Percentiles rank a stretch among this genome's conserved stretches.
phyloP scores from a whole-genome alignment of 306 rosid species.

The Cicer bijugum region DNA sequence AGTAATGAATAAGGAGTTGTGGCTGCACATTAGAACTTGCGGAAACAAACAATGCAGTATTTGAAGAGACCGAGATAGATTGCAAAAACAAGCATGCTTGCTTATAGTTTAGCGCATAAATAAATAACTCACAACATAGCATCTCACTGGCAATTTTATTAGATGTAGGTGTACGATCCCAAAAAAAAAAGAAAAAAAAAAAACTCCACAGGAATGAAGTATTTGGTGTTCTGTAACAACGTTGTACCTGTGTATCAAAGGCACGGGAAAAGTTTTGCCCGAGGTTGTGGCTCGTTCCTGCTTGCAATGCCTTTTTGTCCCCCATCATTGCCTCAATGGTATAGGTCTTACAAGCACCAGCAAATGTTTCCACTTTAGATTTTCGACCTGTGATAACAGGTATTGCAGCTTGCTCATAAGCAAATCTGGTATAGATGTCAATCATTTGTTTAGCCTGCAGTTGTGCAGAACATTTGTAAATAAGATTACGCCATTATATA shows the following conservation, averaged over 20 bases:
- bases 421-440: constrained; percentile 86
- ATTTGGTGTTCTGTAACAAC: constrained; percentile 2
- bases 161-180: neutral
- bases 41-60: neutral
- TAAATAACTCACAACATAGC: neutral
- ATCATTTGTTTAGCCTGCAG: constrained; percentile 97
- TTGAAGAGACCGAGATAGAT: neutral
- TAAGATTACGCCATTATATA: constrained; percentile 19
- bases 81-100: neutral
- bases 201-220: constrained; percentile 13
- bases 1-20: neutral
- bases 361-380: constrained; percentile 94
- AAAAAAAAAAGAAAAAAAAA: neutral
- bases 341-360: constrained; percentile 90
- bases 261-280: constrained; percentile 97
- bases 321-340: constrained; percentile 99
- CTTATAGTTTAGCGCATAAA: neutral
- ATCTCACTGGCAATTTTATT: neutral
- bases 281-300: constrained; percentile 98
- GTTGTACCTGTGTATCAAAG: constrained; percentile 78
- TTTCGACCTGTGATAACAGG: constrained; percentile 96
- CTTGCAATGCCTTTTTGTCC: constrained; percentile 92
- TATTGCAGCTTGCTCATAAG: constrained; percentile 89
- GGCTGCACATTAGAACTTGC: neutral
- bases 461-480: constrained; percentile 44